Evolutionary conservation across 116 monocot species (phyloP).

Genomic region (Cymodocea nodosa): DNA sequence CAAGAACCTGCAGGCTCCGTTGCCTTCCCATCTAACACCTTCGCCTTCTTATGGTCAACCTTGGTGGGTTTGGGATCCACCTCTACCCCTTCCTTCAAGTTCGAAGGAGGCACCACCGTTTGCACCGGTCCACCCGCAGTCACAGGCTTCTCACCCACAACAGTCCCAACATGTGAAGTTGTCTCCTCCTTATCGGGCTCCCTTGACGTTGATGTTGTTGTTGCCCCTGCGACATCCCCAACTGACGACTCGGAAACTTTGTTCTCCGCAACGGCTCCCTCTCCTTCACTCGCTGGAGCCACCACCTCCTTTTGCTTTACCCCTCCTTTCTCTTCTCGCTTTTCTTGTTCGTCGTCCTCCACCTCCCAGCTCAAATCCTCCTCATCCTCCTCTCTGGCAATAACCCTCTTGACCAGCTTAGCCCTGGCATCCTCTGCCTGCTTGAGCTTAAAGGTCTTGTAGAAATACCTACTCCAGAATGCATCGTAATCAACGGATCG

Average conservation of each 20-base stretch:
- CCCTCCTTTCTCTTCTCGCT: conserved; percentile 1
- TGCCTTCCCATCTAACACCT: conserved; percentile 14
- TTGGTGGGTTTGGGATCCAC: conserved; percentile 1
- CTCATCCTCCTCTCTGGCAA: conserved; percentile 57
- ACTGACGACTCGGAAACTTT: neutral
- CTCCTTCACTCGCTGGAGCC: neutral
- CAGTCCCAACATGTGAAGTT: conserved; percentile 10
- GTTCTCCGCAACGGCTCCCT: neutral
- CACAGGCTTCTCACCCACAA: neutral
- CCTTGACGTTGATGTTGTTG: too few relatives aligned
- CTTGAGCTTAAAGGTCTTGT: conserved; percentile 71
- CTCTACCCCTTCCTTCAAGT: neutral
- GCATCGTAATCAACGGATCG: conserved; percentile 41
- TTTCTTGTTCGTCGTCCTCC: conserved; percentile 43
- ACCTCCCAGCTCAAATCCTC: conserved; percentile 55
- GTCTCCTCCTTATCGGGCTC: neutral
- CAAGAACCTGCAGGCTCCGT: conserved; percentile 29
- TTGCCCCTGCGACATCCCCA: neutral
- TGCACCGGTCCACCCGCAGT: neutral
- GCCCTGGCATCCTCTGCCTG: conserved; percentile 76
- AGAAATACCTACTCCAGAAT: conserved; percentile 84
- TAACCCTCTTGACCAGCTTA: conserved; percentile 72
- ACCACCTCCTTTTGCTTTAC: conserved; percentile 7
- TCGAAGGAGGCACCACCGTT: neutral
- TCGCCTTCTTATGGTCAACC: conserved; percentile 12